These are phyloP conservation scores for Tuber magnatum DNA, from an alignment of 495 filamentous ascomycete genomes.

Conservation along the genomic window DNA sequence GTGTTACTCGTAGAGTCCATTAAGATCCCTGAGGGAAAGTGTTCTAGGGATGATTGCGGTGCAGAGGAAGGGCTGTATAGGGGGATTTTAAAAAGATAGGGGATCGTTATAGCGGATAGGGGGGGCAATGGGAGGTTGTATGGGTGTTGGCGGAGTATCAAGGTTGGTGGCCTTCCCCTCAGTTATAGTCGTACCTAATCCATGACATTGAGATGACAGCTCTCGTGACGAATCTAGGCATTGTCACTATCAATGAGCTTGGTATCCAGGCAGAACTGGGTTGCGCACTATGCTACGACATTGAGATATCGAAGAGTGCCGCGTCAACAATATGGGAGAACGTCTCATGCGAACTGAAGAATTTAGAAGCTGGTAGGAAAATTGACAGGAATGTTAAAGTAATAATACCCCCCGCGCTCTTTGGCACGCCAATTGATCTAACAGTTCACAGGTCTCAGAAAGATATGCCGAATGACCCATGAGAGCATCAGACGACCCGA, in stretches of 20 bases:
- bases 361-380: too few relatives aligned
- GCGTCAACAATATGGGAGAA: background rate
- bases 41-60: too few relatives aligned
- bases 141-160: background rate
- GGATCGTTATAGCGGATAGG: background rate
- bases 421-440: slow-evolving; percentile 1
- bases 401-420: background rate
- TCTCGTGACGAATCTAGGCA: background rate
- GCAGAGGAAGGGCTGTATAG: too few relatives aligned
- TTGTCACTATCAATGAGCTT: background rate
- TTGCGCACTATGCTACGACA: background rate
- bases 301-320: background rate
- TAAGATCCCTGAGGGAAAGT: too few relatives aligned
- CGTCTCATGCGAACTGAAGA: background rate
- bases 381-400: too few relatives aligned
- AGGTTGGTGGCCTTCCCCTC: background rate
- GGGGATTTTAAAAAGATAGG: too few relatives aligned
- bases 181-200: background rate
- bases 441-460: slow-evolving; percentile 57
- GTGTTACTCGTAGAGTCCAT: too few relatives aligned
- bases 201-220: background rate
- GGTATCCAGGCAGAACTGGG: background rate
- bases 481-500: slow-evolving; percentile 68
- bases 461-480: slow-evolving; percentile 64
- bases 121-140: background rate